Evolutionary conservation across 805 yeast genomes (phyloP).

Genomic region (Zygoascus tannicola): DNA sequence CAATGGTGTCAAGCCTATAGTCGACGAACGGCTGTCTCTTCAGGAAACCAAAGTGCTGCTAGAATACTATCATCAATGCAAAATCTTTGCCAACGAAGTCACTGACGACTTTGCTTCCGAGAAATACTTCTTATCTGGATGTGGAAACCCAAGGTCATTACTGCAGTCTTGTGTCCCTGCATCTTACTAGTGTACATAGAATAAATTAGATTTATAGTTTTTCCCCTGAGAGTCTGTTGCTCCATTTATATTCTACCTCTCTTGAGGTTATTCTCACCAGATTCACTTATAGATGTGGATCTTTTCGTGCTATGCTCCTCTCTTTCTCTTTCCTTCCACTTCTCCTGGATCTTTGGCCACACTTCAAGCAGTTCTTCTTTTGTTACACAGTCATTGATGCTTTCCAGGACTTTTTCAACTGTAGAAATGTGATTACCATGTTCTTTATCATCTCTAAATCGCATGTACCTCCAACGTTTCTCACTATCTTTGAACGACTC

Average conservation of each 20-base stretch:
- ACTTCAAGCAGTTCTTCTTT: slow-evolving; percentile 62
- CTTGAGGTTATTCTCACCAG: no score
- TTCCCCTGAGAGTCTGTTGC: no score
- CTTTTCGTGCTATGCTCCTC: no score
- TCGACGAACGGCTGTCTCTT: slow-evolving; percentile 36
- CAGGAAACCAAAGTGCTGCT: slow-evolving; percentile 38
- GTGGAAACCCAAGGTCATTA: slow-evolving; percentile 54
- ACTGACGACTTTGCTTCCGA: slow-evolving; percentile 35
- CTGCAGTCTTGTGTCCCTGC: slow-evolving; percentile 29
- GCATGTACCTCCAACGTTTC: slow-evolving; percentile 70
- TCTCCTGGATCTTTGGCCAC: slow-evolving; percentile 44
- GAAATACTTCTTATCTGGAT: slow-evolving; percentile 49
- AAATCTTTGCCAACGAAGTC: slow-evolving; percentile 32
- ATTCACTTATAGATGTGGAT: no score
- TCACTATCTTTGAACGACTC: slow-evolving; percentile 66
- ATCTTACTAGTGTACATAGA: no score
- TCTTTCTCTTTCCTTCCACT: slow-evolving; percentile 51
- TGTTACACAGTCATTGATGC: slow-evolving; percentile 79
- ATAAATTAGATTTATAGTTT: no score
- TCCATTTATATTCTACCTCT: no score
- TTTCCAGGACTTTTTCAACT: slow-evolving; percentile 71
- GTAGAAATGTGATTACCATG: slow-evolving; percentile 79
- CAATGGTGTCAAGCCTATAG: slow-evolving; percentile 31
- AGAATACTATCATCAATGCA: slow-evolving; percentile 33
- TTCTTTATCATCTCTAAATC: slow-evolving; percentile 88